phyloP scores from a whole-genome alignment of 306 rosid species.

The Dalbergia cochinchinensis region DNA sequence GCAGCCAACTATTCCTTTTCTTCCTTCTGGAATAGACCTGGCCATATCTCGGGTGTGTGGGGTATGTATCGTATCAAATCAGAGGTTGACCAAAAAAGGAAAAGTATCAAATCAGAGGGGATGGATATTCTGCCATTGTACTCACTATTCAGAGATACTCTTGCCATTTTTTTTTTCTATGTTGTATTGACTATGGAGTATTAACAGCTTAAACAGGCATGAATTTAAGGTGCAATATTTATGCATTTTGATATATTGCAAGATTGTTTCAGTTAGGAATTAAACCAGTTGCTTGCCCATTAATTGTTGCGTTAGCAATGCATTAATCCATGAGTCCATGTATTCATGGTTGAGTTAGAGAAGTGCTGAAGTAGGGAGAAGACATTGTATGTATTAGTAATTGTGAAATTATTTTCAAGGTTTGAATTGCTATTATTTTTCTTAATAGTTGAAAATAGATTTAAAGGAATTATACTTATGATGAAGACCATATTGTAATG shows the following conservation, averaged over 20 bases:
- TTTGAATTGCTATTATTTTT: background rate
- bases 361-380: conserved; percentile 24
- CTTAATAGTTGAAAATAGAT: background rate
- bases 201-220: background rate
- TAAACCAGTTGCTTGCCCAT: conserved; percentile 11
- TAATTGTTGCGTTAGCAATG: background rate
- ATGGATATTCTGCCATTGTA: conserved; percentile 5
- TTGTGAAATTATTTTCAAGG: conserved; percentile 21
- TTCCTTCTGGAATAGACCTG: no score
- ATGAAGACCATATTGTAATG: background rate
- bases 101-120: background rate
- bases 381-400: conserved; percentile 1
- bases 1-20: no score
- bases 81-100: no score
- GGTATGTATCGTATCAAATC: no score
- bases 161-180: background rate
- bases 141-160: conserved; percentile 2
- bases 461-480: background rate
- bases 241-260: background rate
- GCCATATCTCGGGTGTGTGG: no score
- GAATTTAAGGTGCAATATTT: background rate
- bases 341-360: background rate
- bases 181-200: background rate
- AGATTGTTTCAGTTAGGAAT: conserved; percentile 9
- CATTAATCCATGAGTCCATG: background rate